Evolutionary conservation across 176 grass and related monocot genomes (phyloP).

Genomic region (Ananas comosus): DNA sequence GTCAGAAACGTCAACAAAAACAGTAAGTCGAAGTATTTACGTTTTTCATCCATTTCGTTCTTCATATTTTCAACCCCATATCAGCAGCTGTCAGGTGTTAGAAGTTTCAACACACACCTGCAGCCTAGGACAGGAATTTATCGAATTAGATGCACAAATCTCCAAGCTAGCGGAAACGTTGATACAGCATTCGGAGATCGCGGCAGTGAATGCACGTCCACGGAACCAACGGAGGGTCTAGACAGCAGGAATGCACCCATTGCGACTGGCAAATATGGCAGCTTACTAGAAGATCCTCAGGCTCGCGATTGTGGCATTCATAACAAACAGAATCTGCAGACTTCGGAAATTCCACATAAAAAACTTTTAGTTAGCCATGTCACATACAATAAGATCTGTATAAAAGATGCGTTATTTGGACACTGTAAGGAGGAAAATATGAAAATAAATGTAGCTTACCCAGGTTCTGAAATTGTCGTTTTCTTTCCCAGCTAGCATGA

Average conservation of each 20-base stretch:
- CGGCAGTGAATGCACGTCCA: slow-evolving; percentile 79
- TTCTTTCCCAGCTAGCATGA: slow-evolving; percentile 13
- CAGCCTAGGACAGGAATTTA: too few relatives aligned
- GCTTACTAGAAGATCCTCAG: slow-evolving; percentile 60
- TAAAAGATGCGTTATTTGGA: background rate
- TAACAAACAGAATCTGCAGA: slow-evolving; percentile 37
- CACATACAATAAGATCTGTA: too few relatives aligned
- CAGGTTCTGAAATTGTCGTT: slow-evolving; percentile 10
- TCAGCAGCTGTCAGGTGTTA: too few relatives aligned
- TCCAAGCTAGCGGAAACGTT: slow-evolving; percentile 34
- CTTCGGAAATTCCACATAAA: slow-evolving; percentile 15
- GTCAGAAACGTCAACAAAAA: too few relatives aligned
- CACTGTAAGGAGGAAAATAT: background rate
- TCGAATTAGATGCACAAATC: background rate
- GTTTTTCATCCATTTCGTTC: too few relatives aligned
- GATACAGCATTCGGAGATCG: slow-evolving; percentile 53
- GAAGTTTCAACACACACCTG: too few relatives aligned
- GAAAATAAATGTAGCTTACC: slow-evolving; percentile 33
- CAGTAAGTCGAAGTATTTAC: too few relatives aligned
- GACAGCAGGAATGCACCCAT: slow-evolving; percentile 86
- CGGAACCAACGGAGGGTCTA: slow-evolving; percentile 48
- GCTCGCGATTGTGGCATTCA: slow-evolving; percentile 52
- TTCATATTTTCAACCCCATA: too few relatives aligned
- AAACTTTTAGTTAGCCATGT: background rate
- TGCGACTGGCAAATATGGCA: slow-evolving; percentile 52